phyloP scores from a whole-genome alignment of 2,329 filamentous ascomycete genomes.

The Pseudohalonectria lignicola region DNA sequence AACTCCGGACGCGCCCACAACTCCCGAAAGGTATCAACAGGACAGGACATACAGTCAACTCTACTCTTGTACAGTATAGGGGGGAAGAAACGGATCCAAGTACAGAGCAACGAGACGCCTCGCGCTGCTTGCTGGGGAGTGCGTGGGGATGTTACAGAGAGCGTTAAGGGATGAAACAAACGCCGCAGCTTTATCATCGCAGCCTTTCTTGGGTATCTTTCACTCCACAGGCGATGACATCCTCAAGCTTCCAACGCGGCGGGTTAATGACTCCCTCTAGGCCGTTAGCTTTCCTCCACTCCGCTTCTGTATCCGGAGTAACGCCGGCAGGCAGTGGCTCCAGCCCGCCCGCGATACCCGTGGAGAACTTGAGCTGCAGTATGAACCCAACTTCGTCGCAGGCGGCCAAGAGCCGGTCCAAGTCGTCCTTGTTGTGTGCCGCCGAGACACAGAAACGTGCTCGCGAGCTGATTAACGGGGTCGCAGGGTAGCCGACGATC shows the following conservation, averaged over 20 bases:
- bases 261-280: slow-evolving; percentile 63
- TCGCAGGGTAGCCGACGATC: slow-evolving; percentile 93
- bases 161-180: too few relatives aligned
- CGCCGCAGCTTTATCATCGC: too few relatives aligned
- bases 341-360: slow-evolving; percentile 81
- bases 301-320: slow-evolving; percentile 59
- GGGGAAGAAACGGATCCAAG: too few relatives aligned
- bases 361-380: slow-evolving; percentile 94
- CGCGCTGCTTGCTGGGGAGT: too few relatives aligned
- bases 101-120: too few relatives aligned
- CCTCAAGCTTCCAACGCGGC: slow-evolving; percentile 76
- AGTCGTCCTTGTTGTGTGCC: slow-evolving; percentile 95
- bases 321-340: slow-evolving; percentile 64
- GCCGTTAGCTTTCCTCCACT: slow-evolving; percentile 50
- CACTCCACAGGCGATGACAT: slow-evolving; percentile 53
- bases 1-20: too few relatives aligned
- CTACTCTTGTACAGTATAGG: too few relatives aligned
- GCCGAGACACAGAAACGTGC: slow-evolving; percentile 93
- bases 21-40: too few relatives aligned
- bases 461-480: slow-evolving; percentile 86
- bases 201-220: slow-evolving; percentile 17
- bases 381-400: slow-evolving; percentile 91
- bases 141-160: too few relatives aligned
- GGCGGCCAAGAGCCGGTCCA: slow-evolving; percentile 78
- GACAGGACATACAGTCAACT: too few relatives aligned